Conservation (phyloP, 164 flowering plant species). For the Taxillus chinensis region DNA sequence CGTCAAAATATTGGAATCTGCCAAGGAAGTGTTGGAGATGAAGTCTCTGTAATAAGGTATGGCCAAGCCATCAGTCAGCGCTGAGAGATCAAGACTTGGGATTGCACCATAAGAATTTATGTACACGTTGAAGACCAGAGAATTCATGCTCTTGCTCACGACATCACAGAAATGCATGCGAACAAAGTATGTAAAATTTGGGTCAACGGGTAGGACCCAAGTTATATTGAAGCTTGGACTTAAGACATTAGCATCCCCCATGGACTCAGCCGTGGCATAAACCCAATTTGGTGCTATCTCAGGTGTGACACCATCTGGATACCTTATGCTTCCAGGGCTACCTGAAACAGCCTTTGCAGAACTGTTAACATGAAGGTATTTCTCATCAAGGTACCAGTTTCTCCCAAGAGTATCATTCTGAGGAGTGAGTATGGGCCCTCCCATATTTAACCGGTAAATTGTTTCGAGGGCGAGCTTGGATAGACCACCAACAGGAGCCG, state of each 20-base stretch:
- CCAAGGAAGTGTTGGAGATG: constrained; percentile 37
- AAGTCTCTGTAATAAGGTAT: constrained; percentile 67
- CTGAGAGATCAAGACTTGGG: constrained; percentile 53
- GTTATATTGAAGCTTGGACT: constrained; percentile 67
- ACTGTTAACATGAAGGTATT: constrained; percentile 66
- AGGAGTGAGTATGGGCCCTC: constrained; percentile 67
- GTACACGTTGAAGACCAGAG: constrained; percentile 60
- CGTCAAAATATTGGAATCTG: constrained; percentile 29
- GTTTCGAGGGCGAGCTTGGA: constrained; percentile 60
- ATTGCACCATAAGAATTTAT: constrained; percentile 47
- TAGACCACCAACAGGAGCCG: constrained; percentile 37
- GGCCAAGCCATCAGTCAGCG: constrained; percentile 29
- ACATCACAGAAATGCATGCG: constrained; percentile 88
- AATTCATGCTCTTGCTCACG: constrained; percentile 43
- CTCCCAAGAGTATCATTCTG: constrained; percentile 80
- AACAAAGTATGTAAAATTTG: constrained; percentile 54
- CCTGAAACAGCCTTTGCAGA: constrained; percentile 49
- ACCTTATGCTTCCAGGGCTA: constrained; percentile 31
- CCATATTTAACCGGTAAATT: constrained; percentile 71
- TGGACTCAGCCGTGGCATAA: constrained; percentile 69
- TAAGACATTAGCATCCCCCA: constrained; percentile 53
- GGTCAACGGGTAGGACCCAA: constrained; percentile 75
- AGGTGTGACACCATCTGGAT: constrained; percentile 26
- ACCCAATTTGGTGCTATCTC: constrained; percentile 81
- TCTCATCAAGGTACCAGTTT: constrained; percentile 62